These are phyloP conservation scores for Agaricus blazei DNA, from an alignment of 768 basidiomycete species.

Conservation along the genomic window DNA sequence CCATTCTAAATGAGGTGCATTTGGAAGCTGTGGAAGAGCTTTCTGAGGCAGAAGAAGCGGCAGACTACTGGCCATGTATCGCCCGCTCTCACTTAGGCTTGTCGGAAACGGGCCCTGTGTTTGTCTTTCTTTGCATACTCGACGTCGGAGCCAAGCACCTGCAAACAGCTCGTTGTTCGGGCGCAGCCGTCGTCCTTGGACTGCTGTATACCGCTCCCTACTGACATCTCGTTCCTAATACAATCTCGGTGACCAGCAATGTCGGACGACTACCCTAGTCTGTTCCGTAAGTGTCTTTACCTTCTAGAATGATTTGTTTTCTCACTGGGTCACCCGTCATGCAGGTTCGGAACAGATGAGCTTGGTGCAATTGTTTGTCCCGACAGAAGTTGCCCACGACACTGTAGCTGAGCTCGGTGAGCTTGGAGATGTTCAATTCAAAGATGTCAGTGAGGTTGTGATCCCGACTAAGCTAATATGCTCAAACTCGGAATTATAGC, in stretches of 20 bases:
- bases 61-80: conserved; percentile 24
- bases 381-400: conserved; percentile 96
- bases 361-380: conserved; percentile 94
- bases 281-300: conserved; percentile 61
- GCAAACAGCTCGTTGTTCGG: background rate
- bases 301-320: background rate
- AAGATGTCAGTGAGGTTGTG: conserved; percentile 62
- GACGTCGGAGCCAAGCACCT: background rate
- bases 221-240: background rate
- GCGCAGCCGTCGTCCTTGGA: background rate
- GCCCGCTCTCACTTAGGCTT: background rate
- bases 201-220: background rate
- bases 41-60: conserved; percentile 53
- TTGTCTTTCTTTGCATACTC: background rate
- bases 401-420: conserved; percentile 94
- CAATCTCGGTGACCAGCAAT: conserved; percentile 27
- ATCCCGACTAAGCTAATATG: background rate
- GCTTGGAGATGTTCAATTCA: conserved; percentile 94
- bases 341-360: conserved; percentile 97
- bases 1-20: conserved; percentile 60
- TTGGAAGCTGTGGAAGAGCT: conserved; percentile 28
- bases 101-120: background rate
- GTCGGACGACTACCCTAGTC: conserved; percentile 77
- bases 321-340: conserved; percentile 3
- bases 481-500: conserved; percentile 36